Percentiles rank a stretch among this genome's conserved stretches.
These are phyloP conservation scores for Cylindrotheca closterium DNA, from an alignment of 108 stramenopile genomes.

Conservation along the genomic window DNA sequence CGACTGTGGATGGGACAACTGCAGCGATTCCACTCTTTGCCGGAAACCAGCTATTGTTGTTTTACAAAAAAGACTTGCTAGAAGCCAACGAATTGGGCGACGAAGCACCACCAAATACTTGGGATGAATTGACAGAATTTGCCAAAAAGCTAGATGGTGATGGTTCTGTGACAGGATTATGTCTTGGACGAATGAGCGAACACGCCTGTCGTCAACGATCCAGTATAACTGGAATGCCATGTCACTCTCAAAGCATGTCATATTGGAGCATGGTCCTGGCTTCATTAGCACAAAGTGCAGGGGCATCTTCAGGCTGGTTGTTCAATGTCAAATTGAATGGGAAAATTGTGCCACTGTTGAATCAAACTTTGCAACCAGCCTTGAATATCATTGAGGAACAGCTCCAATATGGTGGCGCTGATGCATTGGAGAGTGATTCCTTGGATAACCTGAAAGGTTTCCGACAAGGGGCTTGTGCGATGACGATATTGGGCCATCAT, in stretches of 20 bases:
- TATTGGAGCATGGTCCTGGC: slow-evolving; percentile 32
- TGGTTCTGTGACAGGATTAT: slow-evolving; percentile 11
- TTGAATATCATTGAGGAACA: slow-evolving; percentile 31
- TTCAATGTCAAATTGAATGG: slow-evolving; percentile 5
- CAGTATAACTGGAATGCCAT: slow-evolving; percentile 2
- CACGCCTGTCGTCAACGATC: slow-evolving; percentile 8
- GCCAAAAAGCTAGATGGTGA: slow-evolving; percentile 17
- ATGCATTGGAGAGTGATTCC: slow-evolving; percentile 14
- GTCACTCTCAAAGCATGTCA: slow-evolving; percentile 23
- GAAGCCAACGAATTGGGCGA: slow-evolving; percentile 14
- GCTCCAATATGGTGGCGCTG: slow-evolving; percentile 6
- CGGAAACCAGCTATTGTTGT: slow-evolving; percentile 29
- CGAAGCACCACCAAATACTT: slow-evolving; percentile 35
- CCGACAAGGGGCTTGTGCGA: slow-evolving; percentile 26
- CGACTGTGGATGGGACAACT: slow-evolving; percentile 25
- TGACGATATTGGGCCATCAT: slow-evolving; percentile 23
- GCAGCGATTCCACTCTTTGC: slow-evolving; percentile 29
- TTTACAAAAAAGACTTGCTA: slow-evolving; percentile 46
- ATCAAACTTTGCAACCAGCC: slow-evolving; percentile 17
- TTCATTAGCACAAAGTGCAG: slow-evolving; percentile 37
- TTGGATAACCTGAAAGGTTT: slow-evolving; percentile 20
- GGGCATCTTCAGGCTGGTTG: slow-evolving; percentile 37
- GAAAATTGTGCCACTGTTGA: slow-evolving; percentile 17
- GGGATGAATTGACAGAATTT: slow-evolving; percentile 36
- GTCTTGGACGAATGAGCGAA: slow-evolving; percentile 26